Base-by-base conservation (phyloP, 2,329 filamentous ascomycete species). In the Scytalidium lignicola region DNA sequence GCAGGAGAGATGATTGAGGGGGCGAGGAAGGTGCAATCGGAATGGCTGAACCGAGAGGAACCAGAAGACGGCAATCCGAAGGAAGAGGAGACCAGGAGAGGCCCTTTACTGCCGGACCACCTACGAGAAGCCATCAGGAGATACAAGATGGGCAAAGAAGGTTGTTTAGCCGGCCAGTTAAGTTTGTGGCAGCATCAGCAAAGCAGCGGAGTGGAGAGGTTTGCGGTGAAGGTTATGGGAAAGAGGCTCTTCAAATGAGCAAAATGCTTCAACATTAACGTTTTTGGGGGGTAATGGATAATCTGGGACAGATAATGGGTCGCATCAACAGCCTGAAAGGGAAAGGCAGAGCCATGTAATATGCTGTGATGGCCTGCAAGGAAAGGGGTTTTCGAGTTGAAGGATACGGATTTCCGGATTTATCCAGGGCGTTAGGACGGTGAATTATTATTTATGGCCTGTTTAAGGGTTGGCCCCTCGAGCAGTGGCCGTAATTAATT, bases 1-100 rank as follows among this genome's bases (percentile, higher is more conserved):
- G 79, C 87, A 3, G 87, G 86, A 46, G 84, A 90, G 54, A 74
- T 92, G 43, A 85, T 91, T 54, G 86, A 90, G 64, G 72, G 76
- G 44, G 86, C 88, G 9, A 77, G 86, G 46, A 76, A 79, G 41
- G 78, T 90, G 10, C 87, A 90, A 62, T 74, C 75, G 51, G 85
- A 91, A 67, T 89, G 85, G 85, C 60, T 78, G 26, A 70, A 74
- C 1, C 70, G 67, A 6, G 70, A 71, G 13, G 70, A 72, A 4
- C 63, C 65, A 12, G 6, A 62, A 19, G 60, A 59, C 18, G 55
- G 53, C 47, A 47, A 46, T 15, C 57, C 62, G 22, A 60, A 69
- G 12, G 45, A 55, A 6, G 62, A 66, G 37, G 64, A 70, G 42
- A 64, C 62, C 3, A 66, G 69, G 39, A 71, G 74, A 32, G 79